Base-by-base conservation (phyloP, 192 early-diverging fungal species). In the Podila epigama region DNA sequence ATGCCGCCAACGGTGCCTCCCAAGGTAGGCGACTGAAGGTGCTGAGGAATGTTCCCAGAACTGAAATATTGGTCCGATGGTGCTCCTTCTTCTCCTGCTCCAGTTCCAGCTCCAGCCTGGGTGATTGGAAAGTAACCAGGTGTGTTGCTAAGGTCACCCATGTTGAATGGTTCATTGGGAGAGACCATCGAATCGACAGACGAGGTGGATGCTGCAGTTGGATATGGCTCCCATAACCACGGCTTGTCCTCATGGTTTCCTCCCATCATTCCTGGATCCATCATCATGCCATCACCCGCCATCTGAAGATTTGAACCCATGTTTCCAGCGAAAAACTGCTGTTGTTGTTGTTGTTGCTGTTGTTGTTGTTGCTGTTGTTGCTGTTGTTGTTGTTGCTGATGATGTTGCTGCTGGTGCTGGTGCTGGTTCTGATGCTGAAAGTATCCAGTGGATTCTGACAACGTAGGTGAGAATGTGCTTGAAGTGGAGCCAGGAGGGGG, bases 391-490 rank as follows among this genome's bases (percentile, higher is more conserved):
- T 63, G 50, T 48, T 52, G 48, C 35, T 63, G 50, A 4, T 63
- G 27, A n/a, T 61, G 61, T 40, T 51, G n/a, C 34, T 63, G 61
- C 27, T 48, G 57, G 42, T 60, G 59, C 59, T 60, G 59, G 20
- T 16, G 44, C 1, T 48, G 50, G 12, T 61, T 63, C 5, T 60
- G 70, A 29, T 61, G 58, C 12, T 66, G 63, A 39, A 77, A 77
- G 44, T 77, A 77, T 53, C 48, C 54, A 11, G 64, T 48, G 51
- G 9, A 55, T 5, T 44, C 15, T 4, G 22, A n/a, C 58, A 60
- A 58, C 20, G 59, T 61, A 3, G 73, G 73, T 0, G 73, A 68
- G 56, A 77, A 77, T 9, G 73, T 27, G 25, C 66, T 56, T 2
- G 66, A 44, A n/a, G 66, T 53, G 20, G 58, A 50, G 1, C 66